A percentile compares a stretch with the other conserved stretches of the same genome.
phyloP scores from a whole-genome alignment of 1,139 yeast species.

The Taphrina wiesneri region DNA sequence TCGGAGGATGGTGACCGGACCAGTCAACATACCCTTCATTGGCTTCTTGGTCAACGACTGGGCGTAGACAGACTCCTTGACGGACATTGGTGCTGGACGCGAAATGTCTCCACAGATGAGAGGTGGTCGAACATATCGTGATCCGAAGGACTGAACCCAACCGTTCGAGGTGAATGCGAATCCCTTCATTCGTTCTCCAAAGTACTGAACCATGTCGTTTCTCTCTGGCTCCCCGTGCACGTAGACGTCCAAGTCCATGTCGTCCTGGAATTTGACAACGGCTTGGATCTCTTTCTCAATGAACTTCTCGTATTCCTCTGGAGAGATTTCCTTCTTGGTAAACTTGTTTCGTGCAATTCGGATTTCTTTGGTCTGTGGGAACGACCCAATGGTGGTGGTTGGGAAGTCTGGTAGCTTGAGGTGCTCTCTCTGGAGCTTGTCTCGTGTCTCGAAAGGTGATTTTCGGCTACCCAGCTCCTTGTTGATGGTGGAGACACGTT shows the following conservation, averaged over 20 bases:
- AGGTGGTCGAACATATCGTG: constrained; percentile 99
- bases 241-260: constrained; percentile 93
- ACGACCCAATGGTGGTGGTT: constrained; percentile 99
- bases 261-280: constrained; percentile 98
- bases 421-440: constrained; percentile 78
- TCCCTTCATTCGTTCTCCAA: constrained; percentile 98
- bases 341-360: constrained; percentile 98
- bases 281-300: constrained; percentile 94
- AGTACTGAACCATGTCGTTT: constrained; percentile 99
- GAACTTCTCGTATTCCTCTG: constrained; percentile 92
- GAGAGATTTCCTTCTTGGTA: constrained; percentile 91
- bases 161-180: constrained; percentile 98
- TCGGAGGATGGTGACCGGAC: constrained; percentile 98
- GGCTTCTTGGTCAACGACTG: constrained; percentile 94
- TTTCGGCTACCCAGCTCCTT: constrained; percentile 75
- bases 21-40: constrained; percentile 99
- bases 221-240: constrained; percentile 99
- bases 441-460: constrained; percentile 81
- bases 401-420: constrained; percentile 98
- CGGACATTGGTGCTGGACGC: constrained; percentile 98
- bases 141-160: constrained; percentile 99
- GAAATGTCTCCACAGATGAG: constrained; percentile 98
- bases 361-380: constrained; percentile 99
- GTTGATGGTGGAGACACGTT: constrained; percentile 78
- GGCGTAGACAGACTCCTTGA: constrained; percentile 98